phyloP scores from a whole-genome alignment of 345 rosid species.

The Populus pruinosa region DNA sequence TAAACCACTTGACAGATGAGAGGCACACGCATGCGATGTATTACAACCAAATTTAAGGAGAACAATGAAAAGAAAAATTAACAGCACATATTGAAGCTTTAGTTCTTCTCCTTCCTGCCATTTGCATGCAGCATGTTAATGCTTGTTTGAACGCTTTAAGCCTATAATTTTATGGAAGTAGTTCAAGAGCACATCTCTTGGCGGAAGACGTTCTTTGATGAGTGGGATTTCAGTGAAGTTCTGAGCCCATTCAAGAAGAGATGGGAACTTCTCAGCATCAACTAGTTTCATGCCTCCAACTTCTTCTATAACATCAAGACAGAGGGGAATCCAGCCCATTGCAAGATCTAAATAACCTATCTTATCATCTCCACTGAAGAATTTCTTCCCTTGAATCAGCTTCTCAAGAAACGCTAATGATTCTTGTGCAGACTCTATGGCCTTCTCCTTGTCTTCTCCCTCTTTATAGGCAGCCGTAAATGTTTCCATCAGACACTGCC shows the following conservation, averaged over 20 bases:
- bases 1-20: too few species aligned
- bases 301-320: conserved; percentile 33
- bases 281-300: conserved; percentile 32
- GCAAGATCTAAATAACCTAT: conserved; percentile 35
- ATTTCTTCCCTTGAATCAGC: conserved; percentile 32
- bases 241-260: conserved; percentile 25
- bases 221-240: conserved; percentile 19
- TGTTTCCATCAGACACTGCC: conserved; percentile 20
- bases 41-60: too few species aligned
- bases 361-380: conserved; percentile 28
- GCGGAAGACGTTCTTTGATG: conserved; percentile 30
- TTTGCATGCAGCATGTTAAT: too few species aligned
- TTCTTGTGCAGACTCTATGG: conserved; percentile 22
- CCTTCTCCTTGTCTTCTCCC: conserved; percentile 32
- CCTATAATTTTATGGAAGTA: background rate
- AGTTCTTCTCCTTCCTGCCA: too few species aligned
- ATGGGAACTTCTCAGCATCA: conserved; percentile 32
- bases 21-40: background rate
- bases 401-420: conserved; percentile 26
- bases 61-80: too few species aligned
- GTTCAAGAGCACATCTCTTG: conserved; percentile 19
- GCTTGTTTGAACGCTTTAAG: conserved; percentile 15
- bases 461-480: conserved; percentile 21
- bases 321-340: conserved; percentile 31
- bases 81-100: too few species aligned